Conservation (phyloP, 805 yeast species). For the Candida bentonensis region DNA sequence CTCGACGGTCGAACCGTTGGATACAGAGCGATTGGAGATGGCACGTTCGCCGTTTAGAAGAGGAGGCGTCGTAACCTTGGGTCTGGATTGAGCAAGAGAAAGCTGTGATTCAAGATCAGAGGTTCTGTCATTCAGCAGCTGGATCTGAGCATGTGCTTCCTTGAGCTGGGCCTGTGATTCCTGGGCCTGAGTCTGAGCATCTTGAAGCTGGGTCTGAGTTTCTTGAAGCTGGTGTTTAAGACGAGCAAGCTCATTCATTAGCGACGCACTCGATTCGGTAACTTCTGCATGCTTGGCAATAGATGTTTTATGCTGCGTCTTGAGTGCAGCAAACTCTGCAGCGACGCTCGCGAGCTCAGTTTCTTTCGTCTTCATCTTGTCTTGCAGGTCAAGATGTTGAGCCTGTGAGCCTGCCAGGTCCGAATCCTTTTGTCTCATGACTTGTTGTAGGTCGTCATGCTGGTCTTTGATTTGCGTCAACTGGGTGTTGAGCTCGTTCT, state of each 20-base stretch:
- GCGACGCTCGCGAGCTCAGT: constrained; percentile 2
- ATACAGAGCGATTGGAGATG: not conserved
- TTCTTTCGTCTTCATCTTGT: not conserved
- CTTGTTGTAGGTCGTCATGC: not conserved
- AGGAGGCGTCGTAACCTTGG: not conserved
- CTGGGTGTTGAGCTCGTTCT: not conserved
- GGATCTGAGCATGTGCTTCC: not conserved
- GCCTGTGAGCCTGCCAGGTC: not conserved
- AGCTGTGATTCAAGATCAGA: not conserved
- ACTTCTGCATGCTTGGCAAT: not conserved
- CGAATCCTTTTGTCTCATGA: not conserved
- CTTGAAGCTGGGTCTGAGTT: not conserved
- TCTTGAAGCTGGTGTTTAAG: not conserved
- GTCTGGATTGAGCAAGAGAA: not conserved
- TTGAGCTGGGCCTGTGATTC: not conserved
- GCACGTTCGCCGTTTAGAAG: not conserved
- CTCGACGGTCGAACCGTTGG: not conserved
- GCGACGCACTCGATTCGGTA: not conserved
- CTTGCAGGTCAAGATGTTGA: not conserved
- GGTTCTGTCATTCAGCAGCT: not conserved
- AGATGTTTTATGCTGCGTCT: not conserved
- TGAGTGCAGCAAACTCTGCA: not conserved
- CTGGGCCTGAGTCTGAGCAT: not conserved
- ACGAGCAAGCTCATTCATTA: not conserved
- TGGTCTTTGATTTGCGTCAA: not conserved